Evolutionary conservation across 2,329 filamentous ascomycete genomes (phyloP), one percentile per base, ranked within the genome.

Genomic region (Exophiala aquamarina): DNA sequence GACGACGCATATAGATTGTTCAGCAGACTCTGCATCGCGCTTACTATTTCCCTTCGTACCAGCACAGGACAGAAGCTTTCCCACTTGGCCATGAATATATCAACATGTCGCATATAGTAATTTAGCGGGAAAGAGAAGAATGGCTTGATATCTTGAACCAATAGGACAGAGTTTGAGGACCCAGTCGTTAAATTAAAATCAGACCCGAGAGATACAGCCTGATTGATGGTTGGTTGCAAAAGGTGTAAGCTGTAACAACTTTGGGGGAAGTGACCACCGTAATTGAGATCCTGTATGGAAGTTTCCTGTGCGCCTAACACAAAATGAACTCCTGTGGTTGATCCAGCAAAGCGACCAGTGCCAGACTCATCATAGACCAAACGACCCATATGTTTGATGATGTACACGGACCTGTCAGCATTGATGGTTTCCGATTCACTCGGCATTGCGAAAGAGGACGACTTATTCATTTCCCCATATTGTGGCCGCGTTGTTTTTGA

Each of bases 251-350:
- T 37, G 17, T 18, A 37, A 13, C 14, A 37, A n/a, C 14, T 20
- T 20, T 37, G 14, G 18, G 14, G 14, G 18, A 37, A 37, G 6
- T 20, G 35, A 13, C 19, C 11, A 21, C 8, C 19, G n/a, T 37
- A 37, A 17, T 21, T 21, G 15, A 37, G 35, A n/a, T n/a, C 6
- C 18, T 37, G 35, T 7, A 20, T n/a, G 19, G 4, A 18, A 5
- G 35, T 17, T 19, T 37, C 35, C 35, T 37, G 14, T 19, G 19
- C 17, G 4, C 9, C 8, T 17, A 37, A 7, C 11, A 37, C 35
- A 37, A 37, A 37, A 20, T 37, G 35, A 19, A 37, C 35, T 13
- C 35, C 35, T 9, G 35, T 37, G 11, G 35, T 37, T 8, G 35
- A 37, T 19, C 35, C 35, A n/a, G 35, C 35, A 20, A 37, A 37